Conservation (phyloP, 2,329 filamentous ascomycete species). For the Calonectria naviculata region DNA sequence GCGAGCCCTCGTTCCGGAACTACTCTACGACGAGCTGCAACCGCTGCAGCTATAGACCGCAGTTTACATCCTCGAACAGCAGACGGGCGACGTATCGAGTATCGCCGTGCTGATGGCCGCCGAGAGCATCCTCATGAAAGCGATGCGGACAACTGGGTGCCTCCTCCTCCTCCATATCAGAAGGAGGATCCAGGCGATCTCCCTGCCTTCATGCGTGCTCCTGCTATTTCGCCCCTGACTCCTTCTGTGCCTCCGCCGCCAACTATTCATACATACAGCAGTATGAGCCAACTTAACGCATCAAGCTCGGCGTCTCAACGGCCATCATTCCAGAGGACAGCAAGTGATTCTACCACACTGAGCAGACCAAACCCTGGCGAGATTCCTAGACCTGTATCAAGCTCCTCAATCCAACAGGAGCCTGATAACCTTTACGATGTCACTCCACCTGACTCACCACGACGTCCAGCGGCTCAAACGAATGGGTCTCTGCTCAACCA, state of each 20-base stretch:
- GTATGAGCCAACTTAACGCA: neutral
- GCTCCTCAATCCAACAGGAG: conserved; percentile 40
- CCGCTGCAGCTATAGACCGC: conserved; percentile 80
- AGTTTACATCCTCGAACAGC: conserved; percentile 70
- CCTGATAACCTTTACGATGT: conserved; percentile 59
- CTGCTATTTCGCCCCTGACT: conserved; percentile 51
- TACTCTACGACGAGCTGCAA: conserved; percentile 78
- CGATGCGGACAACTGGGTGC: conserved; percentile 89
- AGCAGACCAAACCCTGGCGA: conserved; percentile 40
- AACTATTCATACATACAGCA: neutral
- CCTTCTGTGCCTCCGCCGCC: conserved; percentile 19
- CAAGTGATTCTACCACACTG: conserved; percentile 49
- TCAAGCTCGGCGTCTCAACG: conserved; percentile 14
- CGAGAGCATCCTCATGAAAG: conserved; percentile 85
- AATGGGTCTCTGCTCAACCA: conserved; percentile 13
- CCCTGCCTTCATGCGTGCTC: conserved; percentile 66
- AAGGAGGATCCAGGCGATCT: conserved; percentile 70
- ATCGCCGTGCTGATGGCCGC: conserved; percentile 76
- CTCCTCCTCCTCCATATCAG: conserved; percentile 84
- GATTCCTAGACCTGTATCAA: conserved; percentile 45
- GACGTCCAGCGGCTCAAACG: conserved; percentile 14
- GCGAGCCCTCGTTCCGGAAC: conserved; percentile 76
- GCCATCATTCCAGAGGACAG: conserved; percentile 45
- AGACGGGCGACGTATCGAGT: conserved; percentile 66
- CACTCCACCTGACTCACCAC: conserved; percentile 58